Evolutionary conservation across 495 filamentous ascomycete species (phyloP).

Genomic region (Poronia punctata): DNA sequence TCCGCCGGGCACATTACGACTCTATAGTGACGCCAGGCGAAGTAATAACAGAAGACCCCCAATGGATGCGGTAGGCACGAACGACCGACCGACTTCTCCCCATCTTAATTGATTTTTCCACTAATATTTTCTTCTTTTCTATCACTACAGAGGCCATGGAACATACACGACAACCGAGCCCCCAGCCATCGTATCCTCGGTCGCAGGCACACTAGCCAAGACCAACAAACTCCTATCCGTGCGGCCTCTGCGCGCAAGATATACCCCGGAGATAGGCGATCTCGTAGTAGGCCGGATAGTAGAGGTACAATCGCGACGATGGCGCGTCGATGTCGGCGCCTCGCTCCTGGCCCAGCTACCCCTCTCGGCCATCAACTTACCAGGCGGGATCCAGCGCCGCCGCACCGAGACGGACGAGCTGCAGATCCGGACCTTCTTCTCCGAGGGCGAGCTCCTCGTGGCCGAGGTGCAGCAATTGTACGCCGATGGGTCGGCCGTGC

Average conservation of each 20-base stretch:
- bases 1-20: slow-evolving; percentile 23
- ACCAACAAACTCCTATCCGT: slow-evolving; percentile 96
- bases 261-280: slow-evolving; percentile 92
- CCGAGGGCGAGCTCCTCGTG: slow-evolving; percentile 81
- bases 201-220: slow-evolving; percentile 78
- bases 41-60: slow-evolving; percentile 77
- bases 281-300: slow-evolving; percentile 89
- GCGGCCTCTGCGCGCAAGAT: slow-evolving; percentile 81
- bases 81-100: not conserved
- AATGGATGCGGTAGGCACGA: slow-evolving; percentile 81
- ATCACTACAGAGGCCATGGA: slow-evolving; percentile 73
- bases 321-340: slow-evolving; percentile 88
- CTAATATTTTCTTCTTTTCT: no score
- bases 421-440: slow-evolving; percentile 88
- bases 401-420: slow-evolving; percentile 91
- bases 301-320: slow-evolving; percentile 80
- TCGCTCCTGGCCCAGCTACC: slow-evolving; percentile 76
- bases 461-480: slow-evolving; percentile 87
- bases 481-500: slow-evolving; percentile 68
- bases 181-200: slow-evolving; percentile 70
- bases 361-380: slow-evolving; percentile 84
- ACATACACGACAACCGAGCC: slow-evolving; percentile 58
- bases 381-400: slow-evolving; percentile 84
- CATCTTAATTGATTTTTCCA: no score
- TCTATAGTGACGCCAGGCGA: slow-evolving; percentile 83